Conservation (phyloP, 192 early-diverging fungal genomes). For the Backusella circina region DNA sequence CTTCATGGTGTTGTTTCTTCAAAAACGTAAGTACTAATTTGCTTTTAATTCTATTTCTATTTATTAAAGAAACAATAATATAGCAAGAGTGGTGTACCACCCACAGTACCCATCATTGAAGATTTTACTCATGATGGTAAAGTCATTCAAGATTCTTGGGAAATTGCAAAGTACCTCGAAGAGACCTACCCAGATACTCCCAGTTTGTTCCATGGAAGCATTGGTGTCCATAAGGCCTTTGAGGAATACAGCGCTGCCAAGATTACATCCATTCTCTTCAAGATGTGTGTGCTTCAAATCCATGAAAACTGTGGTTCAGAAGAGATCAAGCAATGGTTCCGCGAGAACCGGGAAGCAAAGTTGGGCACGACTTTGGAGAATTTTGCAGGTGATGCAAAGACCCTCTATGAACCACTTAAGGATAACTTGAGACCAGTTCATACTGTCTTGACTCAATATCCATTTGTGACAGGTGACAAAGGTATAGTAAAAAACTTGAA, state of each 20-base stretch:
- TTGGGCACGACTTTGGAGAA: conserved; percentile 22
- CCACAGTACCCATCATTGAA: conserved; percentile 40
- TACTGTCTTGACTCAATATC: conserved; percentile 13
- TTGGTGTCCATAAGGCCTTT: conserved; percentile 39
- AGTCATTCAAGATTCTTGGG: conserved; percentile 45
- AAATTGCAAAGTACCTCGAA: conserved; percentile 60
- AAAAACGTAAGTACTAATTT: neutral
- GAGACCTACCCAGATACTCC: conserved; percentile 50
- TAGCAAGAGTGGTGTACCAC: conserved; percentile 4
- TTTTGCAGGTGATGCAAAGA: conserved; percentile 25
- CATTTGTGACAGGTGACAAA: conserved; percentile 34
- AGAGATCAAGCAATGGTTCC: conserved; percentile 26
- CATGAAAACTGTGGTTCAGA: conserved; percentile 20
- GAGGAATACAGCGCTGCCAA: conserved; percentile 31
- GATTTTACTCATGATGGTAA: conserved; percentile 25
- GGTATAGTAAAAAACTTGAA: conserved; percentile 30
- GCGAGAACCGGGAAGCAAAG: conserved; percentile 34
- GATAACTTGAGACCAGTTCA: conserved; percentile 24
- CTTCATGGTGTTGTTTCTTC: neutral
- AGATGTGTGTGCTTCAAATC: conserved; percentile 27
- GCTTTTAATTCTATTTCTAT: too few species aligned
- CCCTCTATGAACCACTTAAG: conserved; percentile 19
- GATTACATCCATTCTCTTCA: conserved; percentile 21
- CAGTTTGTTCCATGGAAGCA: conserved; percentile 32
- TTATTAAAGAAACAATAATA: neutral